A percentile compares a stretch with the other conserved stretches of the same genome.
Conservation (phyloP, 352 stramenopile species). For the Thraustochytrium striatum region DNA sequence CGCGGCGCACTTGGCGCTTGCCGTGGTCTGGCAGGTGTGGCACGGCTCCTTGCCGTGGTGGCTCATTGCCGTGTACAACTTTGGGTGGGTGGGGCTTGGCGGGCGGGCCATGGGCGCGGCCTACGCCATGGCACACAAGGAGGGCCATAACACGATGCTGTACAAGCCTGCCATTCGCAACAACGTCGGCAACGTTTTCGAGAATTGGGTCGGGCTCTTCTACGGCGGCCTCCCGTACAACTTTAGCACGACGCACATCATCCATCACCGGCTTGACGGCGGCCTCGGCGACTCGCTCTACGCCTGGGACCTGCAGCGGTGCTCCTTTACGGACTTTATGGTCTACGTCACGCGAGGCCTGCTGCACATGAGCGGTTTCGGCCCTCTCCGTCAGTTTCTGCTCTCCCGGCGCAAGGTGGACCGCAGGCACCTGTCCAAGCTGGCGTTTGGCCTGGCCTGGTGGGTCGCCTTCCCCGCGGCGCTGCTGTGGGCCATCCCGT, state of each 20-base stretch:
- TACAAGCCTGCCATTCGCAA: conserved; percentile 37
- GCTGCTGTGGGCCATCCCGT: conserved; percentile 27
- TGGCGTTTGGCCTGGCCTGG: neutral
- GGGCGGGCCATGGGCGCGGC: conserved; percentile 44
- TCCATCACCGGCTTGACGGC: conserved; percentile 44
- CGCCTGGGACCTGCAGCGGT: conserved; percentile 48
- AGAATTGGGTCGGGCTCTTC: conserved; percentile 47
- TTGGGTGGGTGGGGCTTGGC: conserved; percentile 46
- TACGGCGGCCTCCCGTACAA: conserved; percentile 48
- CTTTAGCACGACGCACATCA: conserved; percentile 50
- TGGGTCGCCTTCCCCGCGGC: conserved; percentile 9
- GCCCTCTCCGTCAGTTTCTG: conserved; percentile 29
- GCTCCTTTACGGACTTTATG: conserved; percentile 37
- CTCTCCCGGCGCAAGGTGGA: neutral
- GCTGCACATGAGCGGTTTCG: conserved; percentile 46
- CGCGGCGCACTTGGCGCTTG: neutral
- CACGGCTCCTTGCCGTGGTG: conserved; percentile 44
- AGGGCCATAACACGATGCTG: conserved; percentile 45
- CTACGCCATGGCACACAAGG: conserved; percentile 50
- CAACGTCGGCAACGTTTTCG: conserved; percentile 44
- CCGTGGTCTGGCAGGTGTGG: conserved; percentile 40
- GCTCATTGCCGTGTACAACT: conserved; percentile 49
- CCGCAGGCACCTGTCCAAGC: neutral
- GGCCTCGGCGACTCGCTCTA: conserved; percentile 51
- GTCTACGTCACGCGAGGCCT: conserved; percentile 41